A percentile compares a stretch with the other conserved stretches of the same genome.
Conservation (phyloP, 1,284 basidiomycete genomes). For the Fomitopsis pinicola region DNA sequence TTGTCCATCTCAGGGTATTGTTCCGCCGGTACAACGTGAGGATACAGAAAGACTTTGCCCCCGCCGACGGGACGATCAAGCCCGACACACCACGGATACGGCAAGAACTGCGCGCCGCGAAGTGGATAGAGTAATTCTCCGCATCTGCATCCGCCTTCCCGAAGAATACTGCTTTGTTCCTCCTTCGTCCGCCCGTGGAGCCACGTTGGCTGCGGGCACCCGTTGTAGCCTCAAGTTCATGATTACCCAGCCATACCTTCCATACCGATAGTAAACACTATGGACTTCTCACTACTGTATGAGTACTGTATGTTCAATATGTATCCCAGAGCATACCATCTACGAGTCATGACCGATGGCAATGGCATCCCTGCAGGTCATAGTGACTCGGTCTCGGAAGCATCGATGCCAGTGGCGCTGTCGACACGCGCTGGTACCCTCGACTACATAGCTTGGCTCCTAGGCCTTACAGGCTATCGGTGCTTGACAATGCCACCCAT, state of each 20-base stretch:
- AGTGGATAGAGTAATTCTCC: not conserved
- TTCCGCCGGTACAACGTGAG: constrained; percentile 1
- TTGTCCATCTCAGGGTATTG: not conserved
- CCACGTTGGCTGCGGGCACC: not conserved
- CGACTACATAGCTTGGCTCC: no score
- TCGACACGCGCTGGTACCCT: no score
- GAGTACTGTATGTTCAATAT: no score
- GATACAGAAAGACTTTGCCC: not conserved
- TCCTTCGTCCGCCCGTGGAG: not conserved
- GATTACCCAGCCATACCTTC: no score
- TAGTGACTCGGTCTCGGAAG: not conserved
- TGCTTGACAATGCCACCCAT: no score
- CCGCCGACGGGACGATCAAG: constrained; percentile 6
- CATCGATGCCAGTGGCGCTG: not conserved
- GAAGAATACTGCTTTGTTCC: not conserved
- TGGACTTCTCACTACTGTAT: no score
- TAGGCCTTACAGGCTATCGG: no score
- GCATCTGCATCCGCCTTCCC: not conserved
- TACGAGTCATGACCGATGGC: no score
- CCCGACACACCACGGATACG: constrained; percentile 5
- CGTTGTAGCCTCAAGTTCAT: no score
- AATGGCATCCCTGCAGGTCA: not conserved
- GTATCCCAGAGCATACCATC: no score
- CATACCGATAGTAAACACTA: no score
- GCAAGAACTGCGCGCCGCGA: not conserved